Percentiles rank a stretch among this genome's conserved stretches.
Evolutionary conservation across 2,329 filamentous ascomycete genomes (phyloP).

Genomic region (Ambrosiella xylebori): DNA sequence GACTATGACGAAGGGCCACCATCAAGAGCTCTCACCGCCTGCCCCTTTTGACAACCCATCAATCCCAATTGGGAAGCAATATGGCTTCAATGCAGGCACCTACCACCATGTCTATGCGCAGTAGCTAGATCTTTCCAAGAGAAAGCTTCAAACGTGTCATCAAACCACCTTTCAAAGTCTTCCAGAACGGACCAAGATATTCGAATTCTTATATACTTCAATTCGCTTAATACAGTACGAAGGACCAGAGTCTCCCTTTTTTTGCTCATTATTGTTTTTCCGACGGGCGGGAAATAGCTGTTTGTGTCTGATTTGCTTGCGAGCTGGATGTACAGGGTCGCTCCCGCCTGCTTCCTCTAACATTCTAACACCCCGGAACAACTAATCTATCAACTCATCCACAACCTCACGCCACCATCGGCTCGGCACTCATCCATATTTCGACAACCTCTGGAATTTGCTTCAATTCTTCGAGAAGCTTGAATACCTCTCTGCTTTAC

Average conservation of each 20-base stretch:
- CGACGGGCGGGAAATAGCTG: background rate
- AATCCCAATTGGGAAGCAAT: slow-evolving; percentile 7
- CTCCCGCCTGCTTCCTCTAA: background rate
- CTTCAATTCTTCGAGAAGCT: background rate
- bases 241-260: background rate
- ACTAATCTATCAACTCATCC: background rate
- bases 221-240: background rate
- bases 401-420: background rate
- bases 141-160: slow-evolving; percentile 15
- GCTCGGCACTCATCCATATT: background rate
- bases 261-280: background rate
- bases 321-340: background rate
- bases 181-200: no score
- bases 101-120: background rate
- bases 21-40: background rate
- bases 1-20: background rate
- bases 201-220: background rate
- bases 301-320: background rate
- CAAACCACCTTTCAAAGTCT: slow-evolving; percentile 6
- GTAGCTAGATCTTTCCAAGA: background rate
- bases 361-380: background rate
- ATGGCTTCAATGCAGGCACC: background rate
- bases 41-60: background rate
- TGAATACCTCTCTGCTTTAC: background rate
- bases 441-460: background rate